phyloP scores from a whole-genome alignment of 345 rosid genomes.

The Passiflora organensis region DNA sequence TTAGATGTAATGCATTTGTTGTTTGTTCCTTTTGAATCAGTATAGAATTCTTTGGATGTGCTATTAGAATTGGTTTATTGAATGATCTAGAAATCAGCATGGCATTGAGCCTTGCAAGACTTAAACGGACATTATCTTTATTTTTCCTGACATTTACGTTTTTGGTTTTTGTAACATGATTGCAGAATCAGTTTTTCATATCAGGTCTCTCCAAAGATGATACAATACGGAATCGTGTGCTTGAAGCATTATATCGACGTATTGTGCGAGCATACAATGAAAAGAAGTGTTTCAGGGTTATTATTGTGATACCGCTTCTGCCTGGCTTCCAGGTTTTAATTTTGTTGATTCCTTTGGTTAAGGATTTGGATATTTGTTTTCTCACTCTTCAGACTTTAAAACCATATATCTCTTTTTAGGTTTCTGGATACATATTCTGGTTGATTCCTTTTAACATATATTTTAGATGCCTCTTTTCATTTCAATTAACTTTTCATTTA shows the following conservation, averaged over 20 bases:
- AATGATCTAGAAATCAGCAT: neutral
- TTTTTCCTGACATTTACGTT: conserved; percentile 35
- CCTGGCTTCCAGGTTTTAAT: conserved; percentile 91
- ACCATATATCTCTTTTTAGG: conserved; percentile 96
- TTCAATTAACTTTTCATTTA: conserved; percentile 15
- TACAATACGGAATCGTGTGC: conserved; percentile 69
- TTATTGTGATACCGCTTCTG: conserved; percentile 89
- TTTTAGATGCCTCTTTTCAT: neutral
- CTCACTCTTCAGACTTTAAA: conserved; percentile 31
- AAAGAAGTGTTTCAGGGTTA: conserved; percentile 75
- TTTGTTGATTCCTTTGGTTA: conserved; percentile 9
- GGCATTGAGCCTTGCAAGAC: neutral
- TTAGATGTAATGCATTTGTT: neutral
- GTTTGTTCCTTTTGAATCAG: neutral
- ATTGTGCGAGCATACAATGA: conserved; percentile 81
- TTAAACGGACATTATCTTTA: conserved; percentile 1
- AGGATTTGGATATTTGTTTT: conserved; percentile 2
- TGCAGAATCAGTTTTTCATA: conserved; percentile 98
- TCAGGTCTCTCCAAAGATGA: conserved; percentile 98
- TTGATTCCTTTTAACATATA: conserved; percentile 8
- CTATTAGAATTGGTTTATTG: neutral
- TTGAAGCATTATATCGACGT: conserved; percentile 81
- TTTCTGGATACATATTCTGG: conserved; percentile 57
- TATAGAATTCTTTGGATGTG: neutral
- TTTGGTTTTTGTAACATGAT: conserved; percentile 36